These are phyloP conservation scores for Chloris gayana DNA, from an alignment of 176 grass and related monocot species.

Conservation along the genomic window DNA sequence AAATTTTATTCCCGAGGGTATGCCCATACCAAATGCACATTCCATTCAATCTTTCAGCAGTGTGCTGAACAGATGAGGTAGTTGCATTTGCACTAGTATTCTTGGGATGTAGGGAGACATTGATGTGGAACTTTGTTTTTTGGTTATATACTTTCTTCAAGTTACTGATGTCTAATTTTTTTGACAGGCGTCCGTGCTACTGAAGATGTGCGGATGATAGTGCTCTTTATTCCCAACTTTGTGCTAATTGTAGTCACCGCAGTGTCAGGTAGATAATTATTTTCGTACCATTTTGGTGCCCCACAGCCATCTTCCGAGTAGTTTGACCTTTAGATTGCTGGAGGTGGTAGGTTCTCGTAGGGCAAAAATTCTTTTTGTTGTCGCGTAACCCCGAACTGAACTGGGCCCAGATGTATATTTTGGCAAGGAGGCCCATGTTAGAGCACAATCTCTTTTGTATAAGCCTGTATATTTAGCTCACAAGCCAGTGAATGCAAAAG, in stretches of 20 bases:
- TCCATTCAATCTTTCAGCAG: neutral
- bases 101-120: neutral
- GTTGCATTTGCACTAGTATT: neutral
- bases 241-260: constrained; percentile 58
- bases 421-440: constrained; percentile 47
- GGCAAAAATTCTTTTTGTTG: constrained; percentile 38
- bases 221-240: constrained; percentile 29
- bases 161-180: constrained; percentile 29
- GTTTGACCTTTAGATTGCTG: constrained; percentile 36
- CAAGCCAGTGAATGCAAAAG: constrained; percentile 48
- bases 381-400: constrained; percentile 38
- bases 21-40: neutral
- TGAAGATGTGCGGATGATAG: constrained; percentile 47
- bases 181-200: constrained; percentile 45
- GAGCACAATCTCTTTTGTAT: constrained; percentile 35
- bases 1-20: neutral
- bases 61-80: neutral
- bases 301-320: constrained; percentile 29
- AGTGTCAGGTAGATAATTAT: constrained; percentile 61
- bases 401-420: constrained; percentile 54
- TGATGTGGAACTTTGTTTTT: neutral
- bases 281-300: constrained; percentile 40
- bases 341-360: constrained; percentile 39
- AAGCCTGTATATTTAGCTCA: constrained; percentile 49
- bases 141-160: neutral